Conservation (phyloP, 495 filamentous ascomycete species). For the Penicillium waksmanii region DNA sequence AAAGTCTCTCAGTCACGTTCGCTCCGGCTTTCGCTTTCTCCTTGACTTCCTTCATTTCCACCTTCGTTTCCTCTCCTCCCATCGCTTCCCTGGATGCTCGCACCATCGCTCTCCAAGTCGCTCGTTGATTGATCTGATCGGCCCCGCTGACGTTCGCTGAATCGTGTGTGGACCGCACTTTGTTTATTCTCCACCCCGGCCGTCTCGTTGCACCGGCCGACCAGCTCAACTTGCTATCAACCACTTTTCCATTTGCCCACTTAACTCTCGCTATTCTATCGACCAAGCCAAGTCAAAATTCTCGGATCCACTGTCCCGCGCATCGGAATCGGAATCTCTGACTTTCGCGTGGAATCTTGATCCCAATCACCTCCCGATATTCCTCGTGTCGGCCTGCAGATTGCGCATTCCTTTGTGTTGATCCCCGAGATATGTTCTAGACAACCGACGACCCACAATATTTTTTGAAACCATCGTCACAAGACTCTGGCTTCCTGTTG, state of each 20-base stretch:
- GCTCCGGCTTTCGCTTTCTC: no score
- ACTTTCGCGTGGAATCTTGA: neutral
- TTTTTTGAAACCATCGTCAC: constrained; percentile 5
- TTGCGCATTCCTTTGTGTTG: neutral
- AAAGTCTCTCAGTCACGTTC: neutral
- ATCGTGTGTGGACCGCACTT: constrained; percentile 26
- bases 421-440: constrained; percentile 4
- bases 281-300: neutral
- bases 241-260: constrained; percentile 3
- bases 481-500: neutral
- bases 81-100: neutral
- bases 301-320: neutral
- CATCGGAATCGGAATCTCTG: neutral
- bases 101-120: neutral
- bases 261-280: neutral
- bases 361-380: neutral
- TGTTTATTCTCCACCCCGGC: constrained; percentile 37
- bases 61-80: neutral
- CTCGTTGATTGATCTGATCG: constrained; percentile 14
- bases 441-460: constrained; percentile 6
- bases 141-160: constrained; percentile 6
- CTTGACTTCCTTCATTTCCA: neutral
- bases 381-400: neutral
- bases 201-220: constrained; percentile 34
- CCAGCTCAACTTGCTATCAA: constrained; percentile 18